phyloP scores from a whole-genome alignment of 1,284 basidiomycete genomes.

The Trametes polyzona region DNA sequence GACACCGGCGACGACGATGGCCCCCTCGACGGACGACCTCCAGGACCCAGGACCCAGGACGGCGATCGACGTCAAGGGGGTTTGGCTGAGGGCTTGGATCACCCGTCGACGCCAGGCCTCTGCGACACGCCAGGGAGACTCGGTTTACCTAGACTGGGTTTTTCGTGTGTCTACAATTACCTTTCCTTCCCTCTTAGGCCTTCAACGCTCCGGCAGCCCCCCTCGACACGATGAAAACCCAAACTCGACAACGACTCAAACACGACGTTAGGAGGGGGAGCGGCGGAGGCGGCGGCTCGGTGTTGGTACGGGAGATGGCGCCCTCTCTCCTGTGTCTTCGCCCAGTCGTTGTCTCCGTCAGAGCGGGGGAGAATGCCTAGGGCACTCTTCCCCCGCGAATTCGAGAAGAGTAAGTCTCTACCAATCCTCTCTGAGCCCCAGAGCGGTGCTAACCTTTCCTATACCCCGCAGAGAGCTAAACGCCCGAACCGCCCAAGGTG shows the following conservation, averaged over 20 bases:
- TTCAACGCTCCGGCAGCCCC: no score
- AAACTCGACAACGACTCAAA: no score
- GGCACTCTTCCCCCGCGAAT: constrained; percentile 6
- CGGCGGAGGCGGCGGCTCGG: not conserved
- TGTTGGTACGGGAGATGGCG: constrained; percentile 4
- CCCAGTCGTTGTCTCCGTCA: not conserved
- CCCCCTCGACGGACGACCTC: no score
- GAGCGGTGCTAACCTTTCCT: no score
- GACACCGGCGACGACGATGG: not conserved
- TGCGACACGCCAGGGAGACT: not conserved
- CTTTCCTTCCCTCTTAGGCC: not conserved
- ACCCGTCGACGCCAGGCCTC: not conserved
- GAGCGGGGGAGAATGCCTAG: constrained; percentile 10
- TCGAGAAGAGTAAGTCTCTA: constrained; percentile 5
- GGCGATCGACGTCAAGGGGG: not conserved
- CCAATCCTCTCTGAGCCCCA: no score
- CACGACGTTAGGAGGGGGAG: not conserved
- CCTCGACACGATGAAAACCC: no score
- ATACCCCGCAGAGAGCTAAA: no score
- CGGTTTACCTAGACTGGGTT: no score
- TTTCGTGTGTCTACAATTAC: not conserved
- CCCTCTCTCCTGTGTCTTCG: not conserved
- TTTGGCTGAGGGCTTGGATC: not conserved
- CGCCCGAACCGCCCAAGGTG: no score
- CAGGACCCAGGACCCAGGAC: not conserved